Evolutionary conservation across 768 basidiomycete species (phyloP).

Genomic region (Kwoniella dejecticola): DNA sequence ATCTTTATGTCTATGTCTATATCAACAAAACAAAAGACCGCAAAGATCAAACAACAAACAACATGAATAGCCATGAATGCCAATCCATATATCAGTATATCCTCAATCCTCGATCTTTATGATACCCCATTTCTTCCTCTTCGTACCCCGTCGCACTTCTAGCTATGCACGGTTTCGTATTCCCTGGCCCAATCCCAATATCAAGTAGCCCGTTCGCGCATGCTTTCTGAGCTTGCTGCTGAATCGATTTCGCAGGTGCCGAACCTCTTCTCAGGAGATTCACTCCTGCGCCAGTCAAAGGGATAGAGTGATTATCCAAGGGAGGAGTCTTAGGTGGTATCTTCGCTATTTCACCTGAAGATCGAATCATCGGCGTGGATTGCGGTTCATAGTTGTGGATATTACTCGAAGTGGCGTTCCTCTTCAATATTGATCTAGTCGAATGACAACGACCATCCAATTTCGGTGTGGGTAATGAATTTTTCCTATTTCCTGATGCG

Average conservation of each 20-base stretch:
- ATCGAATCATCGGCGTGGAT: conserved; percentile 17
- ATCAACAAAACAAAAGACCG: neutral
- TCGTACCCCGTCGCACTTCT: conserved; percentile 10
- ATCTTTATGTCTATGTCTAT: neutral
- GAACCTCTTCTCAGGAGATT: conserved; percentile 6
- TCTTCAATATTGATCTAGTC: conserved; percentile 12
- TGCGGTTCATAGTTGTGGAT: neutral
- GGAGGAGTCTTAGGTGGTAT: conserved; percentile 9
- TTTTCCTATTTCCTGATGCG: conserved; percentile 8
- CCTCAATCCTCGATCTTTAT: neutral
- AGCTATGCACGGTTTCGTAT: neutral
- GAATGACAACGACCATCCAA: neutral
- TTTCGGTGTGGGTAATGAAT: conserved; percentile 15
- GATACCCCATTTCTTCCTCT: conserved; percentile 1
- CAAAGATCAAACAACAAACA: no score
- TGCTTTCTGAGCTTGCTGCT: neutral
- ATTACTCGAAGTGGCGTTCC: neutral
- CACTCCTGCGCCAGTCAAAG: neutral
- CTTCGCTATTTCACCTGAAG: conserved; percentile 7
- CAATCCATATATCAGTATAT: no score
- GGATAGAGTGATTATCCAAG: neutral
- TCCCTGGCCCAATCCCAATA: neutral
- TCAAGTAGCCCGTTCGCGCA: no score
- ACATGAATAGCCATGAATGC: no score
- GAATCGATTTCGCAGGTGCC: neutral